Base-by-base conservation (phyloP, 352 stramenopile species). In the Elongisporangium undulatum region DNA sequence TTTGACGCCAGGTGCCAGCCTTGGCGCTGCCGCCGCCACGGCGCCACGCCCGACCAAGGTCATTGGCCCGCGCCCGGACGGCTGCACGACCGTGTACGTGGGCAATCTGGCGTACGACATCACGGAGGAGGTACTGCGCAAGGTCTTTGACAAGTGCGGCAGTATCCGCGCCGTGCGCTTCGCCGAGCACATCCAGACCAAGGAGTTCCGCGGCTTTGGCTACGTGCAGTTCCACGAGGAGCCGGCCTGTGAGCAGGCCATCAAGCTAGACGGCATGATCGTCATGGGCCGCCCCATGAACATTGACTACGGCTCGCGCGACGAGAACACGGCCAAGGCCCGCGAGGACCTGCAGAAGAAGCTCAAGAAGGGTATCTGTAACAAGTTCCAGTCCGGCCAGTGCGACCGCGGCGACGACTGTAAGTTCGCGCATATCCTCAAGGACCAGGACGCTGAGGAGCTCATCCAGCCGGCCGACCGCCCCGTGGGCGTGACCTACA, bases 61-160 rank as follows among this genome's bases (percentile, higher is more conserved):
- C 20, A 72, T 92, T 56, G 81, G 79, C 0, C 82, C 78, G 3
- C 73, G 79, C 48, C 94, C 94, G 0, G 72, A 92, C 52, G 79
- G 79, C 12, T 99, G 96, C 69, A 87, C 77, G 24, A 97, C 85
- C 15, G 66, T 99, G 12, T 98, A 98, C 74, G 93, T 98, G 3
- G 90, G 94, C 49, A 99, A 99, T 72, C 69, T 99, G 60, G 89
- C 96, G 2, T 99, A 99, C 69, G 79, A 95, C 45, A 96, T 93
- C 66, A 92, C 85, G 9, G 90, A 97, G 45, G 87, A 98, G 26
- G 79, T 94, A 49, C 54, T 94, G 62, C 78, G 81, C 45, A 92
- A 92, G 63, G 85, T 94, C 1, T 92, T 92, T 59, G 78, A 78
- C 49, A 78, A 77, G 58, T 92, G 79, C 64, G 85, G 85, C 54